phyloP scores from a whole-genome alignment of 345 rosid genomes.

The Hypericum androsaemum region DNA sequence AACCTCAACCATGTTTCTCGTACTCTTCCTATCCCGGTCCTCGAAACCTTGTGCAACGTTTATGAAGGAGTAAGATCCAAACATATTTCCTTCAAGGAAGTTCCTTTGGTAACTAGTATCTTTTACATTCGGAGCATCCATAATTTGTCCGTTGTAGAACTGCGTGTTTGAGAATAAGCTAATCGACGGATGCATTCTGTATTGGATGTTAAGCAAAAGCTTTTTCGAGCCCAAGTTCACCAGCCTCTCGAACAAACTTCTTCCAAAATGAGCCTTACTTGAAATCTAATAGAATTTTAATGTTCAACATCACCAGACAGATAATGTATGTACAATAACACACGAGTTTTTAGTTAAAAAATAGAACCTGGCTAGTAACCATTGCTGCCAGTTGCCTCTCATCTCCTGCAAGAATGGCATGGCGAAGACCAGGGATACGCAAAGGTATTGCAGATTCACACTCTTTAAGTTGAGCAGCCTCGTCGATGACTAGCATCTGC shows the following conservation, averaged over 20 bases:
- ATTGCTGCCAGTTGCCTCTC: constrained; percentile 44
- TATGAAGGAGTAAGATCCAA: constrained; percentile 40
- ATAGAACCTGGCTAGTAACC: constrained; percentile 35
- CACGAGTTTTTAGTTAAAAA: background rate
- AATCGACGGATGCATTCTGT: constrained; percentile 76
- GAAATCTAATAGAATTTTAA: constrained; percentile 22
- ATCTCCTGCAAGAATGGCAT: constrained; percentile 42
- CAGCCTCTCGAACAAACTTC: constrained; percentile 66
- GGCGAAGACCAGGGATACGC: constrained; percentile 29
- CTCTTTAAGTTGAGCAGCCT: constrained; percentile 57
- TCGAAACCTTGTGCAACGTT: constrained; percentile 29
- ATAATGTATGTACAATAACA: background rate
- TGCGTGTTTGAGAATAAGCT: constrained; percentile 45
- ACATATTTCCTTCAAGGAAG: constrained; percentile 30
- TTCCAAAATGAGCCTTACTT: constrained; percentile 31
- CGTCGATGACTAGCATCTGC: constrained; percentile 40
- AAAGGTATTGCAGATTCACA: constrained; percentile 46
- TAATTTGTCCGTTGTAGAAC: constrained; percentile 36
- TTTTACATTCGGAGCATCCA: constrained; percentile 37
- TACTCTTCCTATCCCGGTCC: constrained; percentile 20
- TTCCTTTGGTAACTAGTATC: constrained; percentile 8
- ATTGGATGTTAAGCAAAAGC: constrained; percentile 47
- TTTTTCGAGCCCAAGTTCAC: constrained; percentile 30
- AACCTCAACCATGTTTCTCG: constrained; percentile 28
- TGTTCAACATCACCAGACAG: background rate